Conservation (phyloP, 2,329 filamentous ascomycete species). For the Exutisphaerella laricina region DNA sequence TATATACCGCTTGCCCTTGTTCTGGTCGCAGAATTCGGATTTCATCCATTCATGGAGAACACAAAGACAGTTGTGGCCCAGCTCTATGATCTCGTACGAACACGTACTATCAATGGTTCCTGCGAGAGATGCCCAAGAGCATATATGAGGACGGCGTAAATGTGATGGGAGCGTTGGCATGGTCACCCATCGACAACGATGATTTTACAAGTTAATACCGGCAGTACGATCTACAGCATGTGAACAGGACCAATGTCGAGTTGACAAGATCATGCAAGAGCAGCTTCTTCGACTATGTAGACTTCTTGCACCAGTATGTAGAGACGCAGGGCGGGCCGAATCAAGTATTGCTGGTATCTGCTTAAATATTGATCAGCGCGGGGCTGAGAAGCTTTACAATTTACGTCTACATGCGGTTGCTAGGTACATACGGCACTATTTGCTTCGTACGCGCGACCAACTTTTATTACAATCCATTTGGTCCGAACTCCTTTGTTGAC, state of each 20-base stretch:
- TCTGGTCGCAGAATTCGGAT: constrained; percentile 36
- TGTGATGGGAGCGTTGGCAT: constrained; percentile 34
- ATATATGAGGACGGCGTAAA: constrained; percentile 34
- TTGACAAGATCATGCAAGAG: constrained; percentile 36
- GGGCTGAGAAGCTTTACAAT: too few species aligned
- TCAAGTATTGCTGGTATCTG: too few species aligned
- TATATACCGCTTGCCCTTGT: constrained; percentile 33
- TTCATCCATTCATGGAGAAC: constrained; percentile 42
- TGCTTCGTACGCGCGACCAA: constrained; percentile 1
- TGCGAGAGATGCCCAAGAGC: constrained; percentile 32
- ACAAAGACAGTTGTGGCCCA: constrained; percentile 46
- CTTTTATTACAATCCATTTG: not conserved
- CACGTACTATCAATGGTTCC: constrained; percentile 33
- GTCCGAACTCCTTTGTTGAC: too few species aligned
- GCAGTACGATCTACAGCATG: constrained; percentile 38
- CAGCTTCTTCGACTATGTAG: constrained; percentile 36
- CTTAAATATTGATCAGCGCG: too few species aligned
- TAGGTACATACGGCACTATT: too few species aligned
- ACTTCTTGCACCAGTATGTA: constrained; percentile 30
- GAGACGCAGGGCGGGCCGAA: too few species aligned
- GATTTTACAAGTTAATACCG: constrained; percentile 30
- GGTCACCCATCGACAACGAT: constrained; percentile 36
- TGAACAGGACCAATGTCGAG: constrained; percentile 34
- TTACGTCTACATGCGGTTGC: too few species aligned
- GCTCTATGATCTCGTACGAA: constrained; percentile 30